Evolutionary conservation across 2,329 filamentous ascomycete species (phyloP), one percentile per base, ranked within the genome.

Genomic region (Trichophyton simii): DNA sequence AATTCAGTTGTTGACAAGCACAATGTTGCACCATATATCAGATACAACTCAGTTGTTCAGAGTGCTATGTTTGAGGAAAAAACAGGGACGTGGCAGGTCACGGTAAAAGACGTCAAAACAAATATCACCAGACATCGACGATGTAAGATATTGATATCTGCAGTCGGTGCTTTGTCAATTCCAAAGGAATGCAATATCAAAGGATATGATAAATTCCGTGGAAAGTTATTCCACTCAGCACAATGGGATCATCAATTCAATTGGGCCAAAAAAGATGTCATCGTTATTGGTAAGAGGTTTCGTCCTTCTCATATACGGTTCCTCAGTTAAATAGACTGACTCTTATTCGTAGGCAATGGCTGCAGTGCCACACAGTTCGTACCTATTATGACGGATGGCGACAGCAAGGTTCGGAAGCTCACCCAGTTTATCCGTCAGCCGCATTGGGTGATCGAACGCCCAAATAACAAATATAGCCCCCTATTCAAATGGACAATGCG

Each of bases 341-440:
- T 11, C 8, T 2, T 38, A 20, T 18, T 54, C 61, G 13, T 61
- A 73, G 75, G 75, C 18, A 80, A 79, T 61, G 77, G 77, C 42
- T 79, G 76, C 64, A 76, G 73, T 58, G 78, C 77, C 5, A 79
- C 77, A 0, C 78, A 80, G 65, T 77, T 79, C 46, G 73, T 79
- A 0, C 78, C 77, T 2, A 73, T 76, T 41, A 72, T 79, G 67
- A 73, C 72, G 15, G 67, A 68, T 36, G 69, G 69, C n/a, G 67
- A 69, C 1, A 66, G 66, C 11, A 69, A 73, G 3, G 76, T 72
- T 8, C 72, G 69, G 20, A 73, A 71, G 25, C 68, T 79, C 22
- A 76, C 73, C 0, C 79, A 82, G 57, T 80, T 82, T 64, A 74
- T 70, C n/a, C 75, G 78, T 7, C 78, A 80, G 67, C 70, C 79